phyloP scores from a whole-genome alignment of 177 flowering plant genomes.

The Tripterygium wilfordii region DNA sequence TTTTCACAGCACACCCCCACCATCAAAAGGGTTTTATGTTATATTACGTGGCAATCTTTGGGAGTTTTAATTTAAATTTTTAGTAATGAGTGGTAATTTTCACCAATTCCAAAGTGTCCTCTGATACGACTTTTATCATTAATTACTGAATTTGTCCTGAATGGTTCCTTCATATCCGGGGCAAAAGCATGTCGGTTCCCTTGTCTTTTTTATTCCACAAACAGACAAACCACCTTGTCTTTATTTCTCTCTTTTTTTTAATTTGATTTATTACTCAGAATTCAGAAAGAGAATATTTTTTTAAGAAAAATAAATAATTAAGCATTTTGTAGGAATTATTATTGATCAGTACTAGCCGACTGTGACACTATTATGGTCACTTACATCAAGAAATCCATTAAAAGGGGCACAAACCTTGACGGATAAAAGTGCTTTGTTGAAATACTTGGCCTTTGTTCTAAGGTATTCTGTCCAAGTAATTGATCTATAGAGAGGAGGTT shows the following conservation, averaged over 20 bases:
- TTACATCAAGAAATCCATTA: slow-evolving; percentile 24
- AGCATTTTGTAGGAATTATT: neutral
- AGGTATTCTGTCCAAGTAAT: slow-evolving; percentile 84
- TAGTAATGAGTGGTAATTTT: no score
- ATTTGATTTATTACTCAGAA: neutral
- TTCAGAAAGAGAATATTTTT: neutral
- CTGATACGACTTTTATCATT: no score
- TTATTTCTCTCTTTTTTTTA: slow-evolving; percentile 11
- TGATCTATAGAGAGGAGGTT: slow-evolving; percentile 62
- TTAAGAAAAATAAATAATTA: no score
- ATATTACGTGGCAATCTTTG: no score
- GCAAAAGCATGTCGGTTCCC: slow-evolving; percentile 36
- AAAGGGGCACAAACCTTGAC: slow-evolving; percentile 35
- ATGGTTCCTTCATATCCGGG: slow-evolving; percentile 44
- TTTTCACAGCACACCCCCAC: no score
- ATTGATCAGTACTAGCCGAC: slow-evolving; percentile 6
- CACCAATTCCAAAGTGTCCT: no score
- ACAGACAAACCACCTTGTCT: neutral
- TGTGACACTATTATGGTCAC: slow-evolving; percentile 23
- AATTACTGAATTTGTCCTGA: no score
- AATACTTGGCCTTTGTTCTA: slow-evolving; percentile 64
- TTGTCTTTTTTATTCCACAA: slow-evolving; percentile 16
- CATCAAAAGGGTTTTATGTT: no score
- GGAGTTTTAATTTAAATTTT: no score
- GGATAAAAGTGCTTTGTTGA: slow-evolving; percentile 68